phyloP scores from a whole-genome alignment of 2,329 filamentous ascomycete genomes.

The Claviceps sp. region DNA sequence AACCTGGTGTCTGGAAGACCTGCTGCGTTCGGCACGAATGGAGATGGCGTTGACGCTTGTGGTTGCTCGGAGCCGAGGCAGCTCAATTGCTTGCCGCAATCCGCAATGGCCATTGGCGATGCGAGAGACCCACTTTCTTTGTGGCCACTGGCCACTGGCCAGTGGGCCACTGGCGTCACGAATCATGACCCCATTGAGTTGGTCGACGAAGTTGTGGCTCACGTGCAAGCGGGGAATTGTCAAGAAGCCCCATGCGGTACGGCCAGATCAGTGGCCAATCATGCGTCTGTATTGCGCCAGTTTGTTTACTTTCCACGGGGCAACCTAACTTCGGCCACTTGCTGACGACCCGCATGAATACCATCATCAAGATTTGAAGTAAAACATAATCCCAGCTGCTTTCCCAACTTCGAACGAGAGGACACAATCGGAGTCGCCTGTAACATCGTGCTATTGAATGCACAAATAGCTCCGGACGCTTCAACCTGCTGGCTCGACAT shows the following conservation, averaged over 20 bases:
- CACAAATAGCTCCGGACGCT: not conserved
- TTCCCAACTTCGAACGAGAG: not conserved
- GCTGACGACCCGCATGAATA: not conserved
- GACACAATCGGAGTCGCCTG: not conserved
- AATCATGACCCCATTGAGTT: no score
- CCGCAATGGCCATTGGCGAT: no score
- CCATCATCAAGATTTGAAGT: not conserved
- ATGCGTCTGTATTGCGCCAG: constrained; percentile 1
- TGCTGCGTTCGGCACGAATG: constrained; percentile 11
- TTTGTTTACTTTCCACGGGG: constrained; percentile 32
- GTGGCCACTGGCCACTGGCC: no score
- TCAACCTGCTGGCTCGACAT: not conserved
- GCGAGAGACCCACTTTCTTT: no score
- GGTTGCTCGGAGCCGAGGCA: constrained; percentile 18
- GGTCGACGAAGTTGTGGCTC: constrained; percentile 5
- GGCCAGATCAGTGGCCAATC: constrained; percentile 13
- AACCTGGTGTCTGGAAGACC: no score
- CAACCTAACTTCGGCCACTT: constrained; percentile 21
- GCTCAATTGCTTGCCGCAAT: not conserved
- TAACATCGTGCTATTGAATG: not conserved
- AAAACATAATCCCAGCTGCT: not conserved
- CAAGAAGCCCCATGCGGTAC: not conserved
- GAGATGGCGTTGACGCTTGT: no score
- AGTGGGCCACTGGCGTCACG: no score
- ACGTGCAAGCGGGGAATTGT: constrained; percentile 10